Evolutionary conservation across 2,329 filamentous ascomycete genomes (phyloP).

Genomic region (Talaromyces piceae): DNA sequence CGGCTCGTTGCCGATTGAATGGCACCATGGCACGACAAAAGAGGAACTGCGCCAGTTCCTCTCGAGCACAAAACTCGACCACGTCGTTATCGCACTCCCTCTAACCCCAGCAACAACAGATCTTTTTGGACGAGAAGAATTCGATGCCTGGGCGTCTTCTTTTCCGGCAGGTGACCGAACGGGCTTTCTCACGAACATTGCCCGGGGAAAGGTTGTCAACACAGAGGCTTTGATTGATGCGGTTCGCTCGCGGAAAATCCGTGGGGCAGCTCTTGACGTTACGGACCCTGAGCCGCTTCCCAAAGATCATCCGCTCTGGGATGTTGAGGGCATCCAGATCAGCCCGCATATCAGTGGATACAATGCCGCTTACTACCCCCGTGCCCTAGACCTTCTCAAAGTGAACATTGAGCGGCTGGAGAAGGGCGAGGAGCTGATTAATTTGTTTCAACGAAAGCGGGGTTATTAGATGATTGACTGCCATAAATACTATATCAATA

Average conservation of each 20-base stretch:
- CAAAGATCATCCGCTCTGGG: constrained; percentile 61
- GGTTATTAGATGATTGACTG: constrained; percentile 46
- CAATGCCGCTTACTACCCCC: constrained; percentile 48
- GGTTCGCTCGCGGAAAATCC: constrained; percentile 46
- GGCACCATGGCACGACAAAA: constrained; percentile 51
- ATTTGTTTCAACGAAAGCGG: constrained; percentile 52
- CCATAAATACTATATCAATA: no score
- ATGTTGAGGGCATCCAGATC: constrained; percentile 59
- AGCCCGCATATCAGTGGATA: constrained; percentile 58
- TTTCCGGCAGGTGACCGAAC: constrained; percentile 23
- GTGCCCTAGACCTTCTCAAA: constrained; percentile 52
- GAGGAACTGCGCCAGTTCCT: constrained; percentile 48
- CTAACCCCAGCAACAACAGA: constrained; percentile 50
- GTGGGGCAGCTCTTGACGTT: constrained; percentile 68
- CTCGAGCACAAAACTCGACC: constrained; percentile 45
- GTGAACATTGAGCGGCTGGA: constrained; percentile 49
- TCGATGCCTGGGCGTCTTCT: constrained; percentile 42
- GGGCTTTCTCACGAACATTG: constrained; percentile 64
- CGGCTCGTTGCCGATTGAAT: constrained; percentile 47
- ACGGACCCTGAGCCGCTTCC: constrained; percentile 74
- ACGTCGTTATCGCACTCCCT: constrained; percentile 51
- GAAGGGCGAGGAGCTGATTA: constrained; percentile 49
- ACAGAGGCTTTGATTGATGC: constrained; percentile 57
- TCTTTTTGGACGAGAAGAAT: constrained; percentile 49
- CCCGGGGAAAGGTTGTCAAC: constrained; percentile 57